Conservation (phyloP, 1,139 yeast genomes). For the Candida anutae region DNA sequence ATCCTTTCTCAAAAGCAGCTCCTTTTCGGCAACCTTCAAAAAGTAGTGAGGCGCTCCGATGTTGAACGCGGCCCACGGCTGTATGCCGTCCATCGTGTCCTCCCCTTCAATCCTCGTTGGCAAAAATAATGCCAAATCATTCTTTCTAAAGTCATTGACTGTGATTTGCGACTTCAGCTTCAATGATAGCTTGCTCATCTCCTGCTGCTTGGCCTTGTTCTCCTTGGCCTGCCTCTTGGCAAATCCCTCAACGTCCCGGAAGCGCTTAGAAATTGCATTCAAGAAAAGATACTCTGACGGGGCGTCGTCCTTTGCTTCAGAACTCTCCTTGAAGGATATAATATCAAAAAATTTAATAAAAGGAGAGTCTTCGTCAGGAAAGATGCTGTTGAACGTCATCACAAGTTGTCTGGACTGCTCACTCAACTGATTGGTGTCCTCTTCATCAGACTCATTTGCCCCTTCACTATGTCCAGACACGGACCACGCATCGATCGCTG, state of each 20-base stretch:
- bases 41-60: conserved; percentile 75
- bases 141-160: conserved; percentile 54
- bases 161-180: conserved; percentile 49
- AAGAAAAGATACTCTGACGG: conserved; percentile 37
- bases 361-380: conserved; percentile 12
- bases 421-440: background rate
- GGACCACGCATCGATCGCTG: background rate
- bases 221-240: conserved; percentile 84
- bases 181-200: conserved; percentile 25
- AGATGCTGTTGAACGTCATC: conserved; percentile 6
- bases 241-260: conserved; percentile 83
- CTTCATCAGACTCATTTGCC: conserved; percentile 4
- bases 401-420: background rate
- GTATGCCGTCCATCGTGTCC: conserved; percentile 16
- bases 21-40: conserved; percentile 28
- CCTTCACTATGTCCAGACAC: conserved; percentile 3
- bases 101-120: conserved; percentile 55
- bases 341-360: conserved; percentile 18
- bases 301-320: conserved; percentile 17
- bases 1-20: conserved; percentile 30
- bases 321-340: conserved; percentile 33
- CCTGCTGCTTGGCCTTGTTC: conserved; percentile 46
- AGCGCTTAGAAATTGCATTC: conserved; percentile 65
- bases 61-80: conserved; percentile 85
- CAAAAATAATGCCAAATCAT: conserved; percentile 74